Evolutionary conservation across 176 grass and related monocot species (phyloP), one percentile per base, ranked within the genome.

Genomic region (Cenchrus fungigraminus): DNA sequence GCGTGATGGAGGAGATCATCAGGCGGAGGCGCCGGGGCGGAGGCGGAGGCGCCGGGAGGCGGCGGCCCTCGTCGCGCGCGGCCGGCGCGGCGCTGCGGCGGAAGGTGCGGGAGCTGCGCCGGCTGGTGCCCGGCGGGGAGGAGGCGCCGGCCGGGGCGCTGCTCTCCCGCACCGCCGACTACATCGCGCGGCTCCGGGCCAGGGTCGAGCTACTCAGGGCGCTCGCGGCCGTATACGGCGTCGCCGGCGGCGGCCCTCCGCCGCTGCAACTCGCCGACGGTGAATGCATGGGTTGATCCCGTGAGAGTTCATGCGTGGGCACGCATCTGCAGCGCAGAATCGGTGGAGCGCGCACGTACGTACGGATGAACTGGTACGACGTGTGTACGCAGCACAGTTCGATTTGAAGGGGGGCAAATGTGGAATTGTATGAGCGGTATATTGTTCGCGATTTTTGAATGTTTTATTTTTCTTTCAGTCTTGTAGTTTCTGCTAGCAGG

Each of bases 91-190:
- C 85, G 53, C 62, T 92, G 50, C 60, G 76, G 74, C 86, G 88
- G 73, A 96, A 89, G 88, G 91, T 95, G 84, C 76, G 83, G 79
- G 91, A 95, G 90, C 94, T 95, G 20, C 91, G 87, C 45, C 73
- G 86, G 68, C 80, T 95, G 9, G 94, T 95, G 43, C 94, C 91
- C 8, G 88, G 86, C 53, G 86, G 91, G 15, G 57, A 76, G 71
- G 79, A 62, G 12, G 42, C 84, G 82, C 90, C 83, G 2, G 91
- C 86, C 0, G 80, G 81, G 63, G 77, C 74, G 9, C 88, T 95
- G 32, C 80, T 95, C 43, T 37, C 82, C 54, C 86, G 53, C 79
- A 86, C 94, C 1, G 88, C 94, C 64, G 84, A 91, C 76, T 95
- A 95, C 83, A 91, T 95, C 61, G 82, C 74, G 47, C 66, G 81